Conservation (phyloP, 441 rosid genomes). For the Sinapis alba region DNA sequence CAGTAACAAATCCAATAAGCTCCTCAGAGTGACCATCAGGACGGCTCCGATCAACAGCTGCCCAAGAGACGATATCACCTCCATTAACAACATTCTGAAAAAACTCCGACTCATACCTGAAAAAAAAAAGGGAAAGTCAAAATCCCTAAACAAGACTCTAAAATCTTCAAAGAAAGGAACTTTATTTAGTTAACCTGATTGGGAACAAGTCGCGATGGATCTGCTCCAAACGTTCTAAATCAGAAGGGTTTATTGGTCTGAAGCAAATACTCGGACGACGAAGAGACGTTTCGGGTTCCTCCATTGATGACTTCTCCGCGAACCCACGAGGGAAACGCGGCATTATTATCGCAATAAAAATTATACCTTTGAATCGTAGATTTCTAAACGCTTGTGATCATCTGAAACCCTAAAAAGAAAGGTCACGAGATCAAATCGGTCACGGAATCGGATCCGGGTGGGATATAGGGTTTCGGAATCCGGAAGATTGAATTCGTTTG, state of each 20-base stretch:
- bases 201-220: not conserved
- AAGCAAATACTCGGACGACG: slow-evolving; percentile 60
- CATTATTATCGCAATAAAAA: slow-evolving; percentile 37
- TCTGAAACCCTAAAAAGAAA: slow-evolving; percentile 1
- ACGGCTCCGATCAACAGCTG: slow-evolving; percentile 85
- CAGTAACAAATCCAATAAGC: slow-evolving; percentile 93
- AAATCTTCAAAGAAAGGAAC: too few species aligned
- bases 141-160: too few species aligned
- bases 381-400: slow-evolving; percentile 39
- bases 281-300: slow-evolving; percentile 46
- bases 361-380: slow-evolving; percentile 47
- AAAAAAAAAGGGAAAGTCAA: slow-evolving; percentile 16
- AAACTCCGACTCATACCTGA: slow-evolving; percentile 96
- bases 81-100: slow-evolving; percentile 87
- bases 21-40: slow-evolving; percentile 72
- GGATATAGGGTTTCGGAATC: slow-evolving; percentile 12
- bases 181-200: too few species aligned
- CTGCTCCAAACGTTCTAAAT: slow-evolving; percentile 76
- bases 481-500: slow-evolving; percentile 19
- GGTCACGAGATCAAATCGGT: not conserved
- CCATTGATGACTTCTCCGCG: slow-evolving; percentile 52
- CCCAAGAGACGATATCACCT: slow-evolving; percentile 88
- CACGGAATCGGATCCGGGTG: not conserved
- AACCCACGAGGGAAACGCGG: slow-evolving; percentile 55
- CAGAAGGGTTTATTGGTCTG: slow-evolving; percentile 58